A percentile compares a stretch with the other conserved stretches of the same genome.
Evolutionary conservation across 441 rosid species (phyloP).

Genomic region (Adansonia madagascariensis): DNA sequence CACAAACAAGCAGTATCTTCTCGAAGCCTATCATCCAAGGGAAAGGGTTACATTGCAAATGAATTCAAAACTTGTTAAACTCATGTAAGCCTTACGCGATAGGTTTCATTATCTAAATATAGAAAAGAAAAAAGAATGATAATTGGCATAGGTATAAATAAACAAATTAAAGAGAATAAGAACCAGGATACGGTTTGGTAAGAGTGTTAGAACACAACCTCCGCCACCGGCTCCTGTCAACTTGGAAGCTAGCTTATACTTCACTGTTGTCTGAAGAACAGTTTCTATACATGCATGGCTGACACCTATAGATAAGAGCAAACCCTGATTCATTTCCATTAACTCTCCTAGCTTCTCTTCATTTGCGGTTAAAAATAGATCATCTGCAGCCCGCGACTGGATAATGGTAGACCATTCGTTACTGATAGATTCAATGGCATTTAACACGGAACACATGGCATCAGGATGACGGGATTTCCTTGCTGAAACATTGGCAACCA

Average conservation of each 20-base stretch:
- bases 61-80: background rate
- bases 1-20: background rate
- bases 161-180: background rate
- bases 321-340: slow-evolving; percentile 93
- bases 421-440: slow-evolving; percentile 82
- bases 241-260: slow-evolving; percentile 83
- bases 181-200: slow-evolving; percentile 81
- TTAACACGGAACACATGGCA: slow-evolving; percentile 70
- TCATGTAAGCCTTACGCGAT: background rate
- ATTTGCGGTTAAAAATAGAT: slow-evolving; percentile 49
- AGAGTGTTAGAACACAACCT: slow-evolving; percentile 83
- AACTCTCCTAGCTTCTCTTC: slow-evolving; percentile 78
- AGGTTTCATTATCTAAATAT: background rate
- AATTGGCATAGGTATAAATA: slow-evolving; percentile 10
- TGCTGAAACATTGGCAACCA: slow-evolving; percentile 87
- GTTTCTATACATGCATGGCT: slow-evolving; percentile 84
- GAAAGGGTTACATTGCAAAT: background rate
- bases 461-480: slow-evolving; percentile 69
- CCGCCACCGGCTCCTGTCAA: slow-evolving; percentile 97
- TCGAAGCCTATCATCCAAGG: background rate
- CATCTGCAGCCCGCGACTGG: slow-evolving; percentile 58
- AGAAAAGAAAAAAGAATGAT: background rate
- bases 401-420: slow-evolving; percentile 61
- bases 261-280: slow-evolving; percentile 68
- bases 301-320: slow-evolving; percentile 89